Conservation (phyloP, 768 basidiomycete genomes). For the Leccinum subtestaceum region DNA sequence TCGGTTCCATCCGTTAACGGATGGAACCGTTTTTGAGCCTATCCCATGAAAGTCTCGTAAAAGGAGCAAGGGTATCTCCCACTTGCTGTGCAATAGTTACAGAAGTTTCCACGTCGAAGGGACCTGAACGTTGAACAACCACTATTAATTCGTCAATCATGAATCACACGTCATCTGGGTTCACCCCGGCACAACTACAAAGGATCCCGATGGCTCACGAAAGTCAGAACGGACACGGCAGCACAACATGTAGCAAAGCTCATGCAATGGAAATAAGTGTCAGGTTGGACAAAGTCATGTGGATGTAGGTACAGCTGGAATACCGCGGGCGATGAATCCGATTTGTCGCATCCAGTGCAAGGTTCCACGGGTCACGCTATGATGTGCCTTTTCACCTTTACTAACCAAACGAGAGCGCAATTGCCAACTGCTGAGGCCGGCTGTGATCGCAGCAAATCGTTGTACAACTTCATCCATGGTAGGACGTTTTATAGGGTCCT, state of each 20-base stretch:
- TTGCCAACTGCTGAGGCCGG: conserved; percentile 20
- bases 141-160: neutral
- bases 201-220: neutral
- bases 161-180: neutral
- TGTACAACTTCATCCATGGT: conserved; percentile 34
- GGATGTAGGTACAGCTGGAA: conserved; percentile 20
- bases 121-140: too few relatives aligned
- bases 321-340: conserved; percentile 10
- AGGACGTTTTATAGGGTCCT: conserved; percentile 37
- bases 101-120: too few relatives aligned
- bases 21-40: too few relatives aligned
- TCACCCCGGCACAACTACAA: neutral
- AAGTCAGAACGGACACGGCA: too few relatives aligned
- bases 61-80: too few relatives aligned
- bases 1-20: too few relatives aligned
- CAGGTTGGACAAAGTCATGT: neutral
- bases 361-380: conserved; percentile 2
- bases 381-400: neutral
- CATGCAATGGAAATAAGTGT: neutral
- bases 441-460: neutral
- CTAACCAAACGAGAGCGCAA: conserved; percentile 29
- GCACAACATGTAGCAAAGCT: neutral
- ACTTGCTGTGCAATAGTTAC: too few relatives aligned
- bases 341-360: conserved; percentile 28
- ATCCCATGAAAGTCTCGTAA: too few relatives aligned